Evolutionary conservation across 257 asterid genomes (phyloP), one percentile per base, ranked within the genome.

Genomic region (Nicotiana knightiana): DNA sequence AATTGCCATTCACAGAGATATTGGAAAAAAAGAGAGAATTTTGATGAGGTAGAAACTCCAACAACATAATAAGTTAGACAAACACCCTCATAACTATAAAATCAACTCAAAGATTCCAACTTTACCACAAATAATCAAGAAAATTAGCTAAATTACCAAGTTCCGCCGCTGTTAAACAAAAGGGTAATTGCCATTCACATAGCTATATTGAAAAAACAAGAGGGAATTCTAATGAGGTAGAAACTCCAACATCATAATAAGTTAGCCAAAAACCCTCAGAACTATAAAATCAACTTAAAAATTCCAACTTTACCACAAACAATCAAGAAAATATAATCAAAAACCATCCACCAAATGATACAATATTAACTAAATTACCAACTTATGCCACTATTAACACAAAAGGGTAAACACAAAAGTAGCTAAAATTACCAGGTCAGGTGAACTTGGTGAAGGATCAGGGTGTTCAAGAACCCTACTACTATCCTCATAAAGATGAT

Each of bases 381-480:
- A 57, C 9, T 17, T 57, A 10, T 57, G 26, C 11, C 63, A 57
- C 21, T 57, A 57, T 5, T 18, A 43, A 67, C 15, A 67, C 43
- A 67, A 43, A 67, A 67, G 21, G 53, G 48, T 58, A 81, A 80
- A 37, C 3, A 33, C 70, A 65, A 66, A 66, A 66, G 73, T 26
- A 26, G 15, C 46, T n/a, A 66, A 10, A 32, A 11, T 86, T 90
- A 95, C 99, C 97, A 86, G 59, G 84, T 91, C 93, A 79, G 92
- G 94, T 24, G 92, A 90, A 76, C 65, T 80, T 77, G 97, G 95
- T 4, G 94, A 85, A 89, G 93, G 93, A 91, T 90, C 95, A 86
- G 85, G 86, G 21, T 85, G 90, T 13, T 86, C 87, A 76, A 64
- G 86, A 67, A 80, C 90, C 26, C 6, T 82, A 53, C 78, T 87